Percentiles rank a stretch among this genome's conserved stretches.
Conservation (phyloP, 331 rosid genomes). For the Prunus yedoensis region DNA sequence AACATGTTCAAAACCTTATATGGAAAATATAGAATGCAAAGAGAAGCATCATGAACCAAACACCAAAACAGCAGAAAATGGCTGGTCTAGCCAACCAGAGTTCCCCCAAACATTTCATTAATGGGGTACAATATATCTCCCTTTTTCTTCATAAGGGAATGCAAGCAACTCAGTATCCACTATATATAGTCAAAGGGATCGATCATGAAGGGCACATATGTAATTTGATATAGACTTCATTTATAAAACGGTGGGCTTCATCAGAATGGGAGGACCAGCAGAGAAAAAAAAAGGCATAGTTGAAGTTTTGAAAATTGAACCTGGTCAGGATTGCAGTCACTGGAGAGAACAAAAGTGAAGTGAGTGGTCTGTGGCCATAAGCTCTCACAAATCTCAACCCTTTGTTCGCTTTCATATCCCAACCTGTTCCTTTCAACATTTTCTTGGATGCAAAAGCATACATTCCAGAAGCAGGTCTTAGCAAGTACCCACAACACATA, state of each 20-base stretch:
- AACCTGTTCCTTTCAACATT: not conserved
- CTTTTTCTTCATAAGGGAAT: not conserved
- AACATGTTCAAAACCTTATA: not conserved
- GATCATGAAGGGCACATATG: not conserved
- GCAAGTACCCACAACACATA: not conserved
- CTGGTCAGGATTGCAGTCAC: slow-evolving; percentile 21
- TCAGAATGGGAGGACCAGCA: not conserved
- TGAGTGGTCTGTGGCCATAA: not conserved
- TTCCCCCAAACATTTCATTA: slow-evolving; percentile 24
- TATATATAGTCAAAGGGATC: not conserved
- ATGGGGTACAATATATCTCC: not conserved
- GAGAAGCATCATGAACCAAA: not conserved
- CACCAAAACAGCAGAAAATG: not conserved
- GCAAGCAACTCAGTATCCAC: not conserved
- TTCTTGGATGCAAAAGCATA: not conserved
- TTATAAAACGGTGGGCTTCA: not conserved
- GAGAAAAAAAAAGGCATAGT: not conserved
- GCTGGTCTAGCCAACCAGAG: not conserved
- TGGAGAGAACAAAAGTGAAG: not conserved
- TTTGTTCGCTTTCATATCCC: slow-evolving; percentile 10
- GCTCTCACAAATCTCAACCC: not conserved
- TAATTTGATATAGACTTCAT: not conserved
- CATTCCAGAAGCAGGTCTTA: slow-evolving; percentile 2
- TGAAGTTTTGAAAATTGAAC: slow-evolving; percentile 21
- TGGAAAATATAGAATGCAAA: not conserved